phyloP scores from a whole-genome alignment of 495 filamentous ascomycete genomes.

The Aspergillus steynii region DNA sequence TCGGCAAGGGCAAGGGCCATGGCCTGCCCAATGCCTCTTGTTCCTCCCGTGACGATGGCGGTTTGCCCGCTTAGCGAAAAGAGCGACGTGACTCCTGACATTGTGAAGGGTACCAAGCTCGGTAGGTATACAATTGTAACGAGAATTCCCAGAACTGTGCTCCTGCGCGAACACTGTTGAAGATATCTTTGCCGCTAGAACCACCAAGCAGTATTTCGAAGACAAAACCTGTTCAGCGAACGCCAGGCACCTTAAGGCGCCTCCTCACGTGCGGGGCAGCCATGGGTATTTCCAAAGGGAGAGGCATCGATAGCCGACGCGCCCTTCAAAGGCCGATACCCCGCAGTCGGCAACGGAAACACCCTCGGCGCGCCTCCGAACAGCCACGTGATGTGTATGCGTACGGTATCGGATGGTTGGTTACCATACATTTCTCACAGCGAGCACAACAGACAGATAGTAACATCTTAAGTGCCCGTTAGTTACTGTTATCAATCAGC shows the following conservation, averaged over 20 bases:
- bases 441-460: too few species aligned
- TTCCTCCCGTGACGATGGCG: conserved; percentile 84
- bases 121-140: background rate
- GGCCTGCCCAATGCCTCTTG: conserved; percentile 81
- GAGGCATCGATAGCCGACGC: conserved; percentile 19
- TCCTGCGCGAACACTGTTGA: too few species aligned
- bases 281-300: conserved; percentile 8
- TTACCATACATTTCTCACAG: too few species aligned
- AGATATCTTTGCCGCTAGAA: too few species aligned
- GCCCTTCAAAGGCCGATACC: conserved; percentile 21
- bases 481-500: too few species aligned
- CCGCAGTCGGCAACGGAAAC: conserved; percentile 35
- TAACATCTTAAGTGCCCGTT: too few species aligned
- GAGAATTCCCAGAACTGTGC: background rate
- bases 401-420: background rate
- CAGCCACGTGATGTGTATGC: conserved; percentile 6
- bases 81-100: conserved; percentile 25
- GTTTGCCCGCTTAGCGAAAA: conserved; percentile 59
- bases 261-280: conserved; percentile 22
- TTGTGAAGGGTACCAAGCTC: background rate
- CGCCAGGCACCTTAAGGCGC: conserved; percentile 10
- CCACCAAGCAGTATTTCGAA: too few species aligned
- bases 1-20: conserved; percentile 84
- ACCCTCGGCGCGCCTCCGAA: conserved; percentile 8
- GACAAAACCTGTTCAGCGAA: background rate